Base-by-base conservation (phyloP, 352 stramenopile species). In the Globisporangium abappressorium region DNA sequence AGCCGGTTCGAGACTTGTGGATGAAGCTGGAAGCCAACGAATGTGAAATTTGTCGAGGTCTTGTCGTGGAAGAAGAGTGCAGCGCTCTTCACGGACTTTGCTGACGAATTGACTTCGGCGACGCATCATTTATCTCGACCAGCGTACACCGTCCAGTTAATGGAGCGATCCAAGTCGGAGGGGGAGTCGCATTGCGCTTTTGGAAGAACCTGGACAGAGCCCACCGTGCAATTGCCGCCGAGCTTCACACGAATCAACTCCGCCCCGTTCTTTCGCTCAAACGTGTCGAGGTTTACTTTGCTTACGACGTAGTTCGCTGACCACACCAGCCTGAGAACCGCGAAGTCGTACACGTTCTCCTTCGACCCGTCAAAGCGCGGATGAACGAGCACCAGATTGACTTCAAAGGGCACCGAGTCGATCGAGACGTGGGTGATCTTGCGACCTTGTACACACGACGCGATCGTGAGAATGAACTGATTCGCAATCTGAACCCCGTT, bases 11-110 rank as follows among this genome's bases (percentile, higher is more conserved):
- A 58, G 2, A 14, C 5, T 12, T 14, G 24, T 5, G 53, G 53
- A n/a, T 58, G 53, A 18, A 58, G 26, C 53, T 38, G 26, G 26
- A 58, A 58, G 26, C 53, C 26, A 9, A 58, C 26, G 53, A 58
- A 58, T 5, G 11, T 22, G 53, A 38, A 58, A 4, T 0, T 22
- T 46, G 38, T 46, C 38, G 38, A 46, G 38, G 38, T 46, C 0
- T 12, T 34, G 24, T 14, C 53, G 26, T 22, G 20, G 53, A 24
- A 38, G 26, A 58, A n/a, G 4, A 58, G 53, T 3, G 26, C 53
- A 11, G 53, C 26, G 2, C 5, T 34, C 24, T 36, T 58, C 2
- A 15, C 15, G 4, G 26, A 14, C 3, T 36, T 58, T 20, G 28
- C 12, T 14, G 30, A 30, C 3, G 24, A 22, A n/a, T 5, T 58